Evolutionary conservation across 495 filamentous ascomycete genomes (phyloP).

Genomic region (Daldinia vernicosa): DNA sequence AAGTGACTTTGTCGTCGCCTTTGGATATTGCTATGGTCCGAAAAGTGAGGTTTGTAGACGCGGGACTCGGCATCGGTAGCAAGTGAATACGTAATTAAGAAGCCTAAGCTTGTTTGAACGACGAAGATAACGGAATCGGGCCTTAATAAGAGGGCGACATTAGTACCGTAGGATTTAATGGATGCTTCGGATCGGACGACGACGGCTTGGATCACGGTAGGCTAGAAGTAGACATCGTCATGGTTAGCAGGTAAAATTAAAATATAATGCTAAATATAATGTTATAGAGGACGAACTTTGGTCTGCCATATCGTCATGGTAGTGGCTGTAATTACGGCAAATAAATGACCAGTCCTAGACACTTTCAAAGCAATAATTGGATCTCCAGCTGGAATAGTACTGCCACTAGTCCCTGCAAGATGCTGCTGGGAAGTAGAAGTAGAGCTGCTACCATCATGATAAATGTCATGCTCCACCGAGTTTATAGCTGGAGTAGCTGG

Average conservation of each 20-base stretch:
- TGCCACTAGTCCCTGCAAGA: conserved; percentile 27
- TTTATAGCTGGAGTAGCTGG: conserved; percentile 62
- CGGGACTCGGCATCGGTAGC: conserved; percentile 81
- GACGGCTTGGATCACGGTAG: conserved; percentile 85
- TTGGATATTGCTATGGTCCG: conserved; percentile 70
- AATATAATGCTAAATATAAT: neutral
- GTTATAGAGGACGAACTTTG: conserved; percentile 70
- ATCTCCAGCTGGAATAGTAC: conserved; percentile 55
- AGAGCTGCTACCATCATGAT: conserved; percentile 43
- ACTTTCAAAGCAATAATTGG: conserved; percentile 78
- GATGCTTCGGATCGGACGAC: conserved; percentile 83
- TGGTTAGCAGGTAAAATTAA: conserved; percentile 36
- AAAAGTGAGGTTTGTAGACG: conserved; percentile 84
- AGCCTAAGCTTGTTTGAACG: conserved; percentile 87
- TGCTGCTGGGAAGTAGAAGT: conserved; percentile 34
- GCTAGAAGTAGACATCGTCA: conserved; percentile 60
- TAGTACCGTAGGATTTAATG: conserved; percentile 82
- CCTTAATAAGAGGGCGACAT: conserved; percentile 82
- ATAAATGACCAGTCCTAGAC: conserved; percentile 83
- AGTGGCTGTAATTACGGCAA: conserved; percentile 85
- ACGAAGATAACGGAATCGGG: conserved; percentile 92
- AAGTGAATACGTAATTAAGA: conserved; percentile 92
- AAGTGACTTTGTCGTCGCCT: conserved; percentile 76
- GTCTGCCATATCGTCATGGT: conserved; percentile 94
- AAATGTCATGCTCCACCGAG: conserved; percentile 60